These are phyloP conservation scores for Saccharomyces hybrid DNA, from an alignment of 1,139 yeast genomes.

Conservation along the genomic window DNA sequence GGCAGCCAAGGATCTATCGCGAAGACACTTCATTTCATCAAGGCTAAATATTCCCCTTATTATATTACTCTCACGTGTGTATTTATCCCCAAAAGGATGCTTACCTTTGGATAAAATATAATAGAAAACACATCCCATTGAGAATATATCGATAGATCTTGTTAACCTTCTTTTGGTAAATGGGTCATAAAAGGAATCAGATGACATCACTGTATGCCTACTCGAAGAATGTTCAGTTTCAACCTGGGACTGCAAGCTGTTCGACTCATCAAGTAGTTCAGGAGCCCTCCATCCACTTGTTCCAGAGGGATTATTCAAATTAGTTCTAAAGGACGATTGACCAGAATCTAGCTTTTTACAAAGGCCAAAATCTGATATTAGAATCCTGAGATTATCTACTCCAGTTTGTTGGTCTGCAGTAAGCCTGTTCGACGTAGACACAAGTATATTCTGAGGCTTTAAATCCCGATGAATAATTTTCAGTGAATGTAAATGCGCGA, in stretches of 20 bases:
- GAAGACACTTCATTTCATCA: slow-evolving; percentile 34
- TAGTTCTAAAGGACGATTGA: slow-evolving; percentile 88
- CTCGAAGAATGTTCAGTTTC: slow-evolving; percentile 10
- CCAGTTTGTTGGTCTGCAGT: slow-evolving; percentile 7
- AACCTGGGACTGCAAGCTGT: slow-evolving; percentile 12
- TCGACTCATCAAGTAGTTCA: slow-evolving; percentile 53
- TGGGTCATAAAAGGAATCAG: slow-evolving; percentile 32
- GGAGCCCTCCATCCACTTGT: slow-evolving; percentile 99
- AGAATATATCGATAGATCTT: slow-evolving; percentile 86
- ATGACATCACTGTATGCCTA: slow-evolving; percentile 4
- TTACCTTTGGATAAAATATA: slow-evolving; percentile 75
- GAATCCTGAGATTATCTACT: slow-evolving; percentile 45
- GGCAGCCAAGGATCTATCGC: slow-evolving; percentile 30
- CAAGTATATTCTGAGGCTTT: slow-evolving; percentile 90
- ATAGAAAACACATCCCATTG: slow-evolving; percentile 89
- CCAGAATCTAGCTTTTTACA: slow-evolving; percentile 88
- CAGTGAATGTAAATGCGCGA: slow-evolving; percentile 77
- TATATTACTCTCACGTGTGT: slow-evolving; percentile 80
- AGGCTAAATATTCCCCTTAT: slow-evolving; percentile 63
- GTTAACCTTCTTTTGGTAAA: slow-evolving; percentile 58
- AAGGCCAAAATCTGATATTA: slow-evolving; percentile 91
- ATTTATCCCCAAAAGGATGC: slow-evolving; percentile 94
- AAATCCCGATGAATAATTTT: slow-evolving; percentile 93
- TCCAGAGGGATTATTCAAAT: slow-evolving; percentile 90
- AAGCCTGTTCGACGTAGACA: slow-evolving; percentile 55